Evolutionary conservation across 75 land plant genomes (phyloP).

Genomic region (Pinus taeda): DNA sequence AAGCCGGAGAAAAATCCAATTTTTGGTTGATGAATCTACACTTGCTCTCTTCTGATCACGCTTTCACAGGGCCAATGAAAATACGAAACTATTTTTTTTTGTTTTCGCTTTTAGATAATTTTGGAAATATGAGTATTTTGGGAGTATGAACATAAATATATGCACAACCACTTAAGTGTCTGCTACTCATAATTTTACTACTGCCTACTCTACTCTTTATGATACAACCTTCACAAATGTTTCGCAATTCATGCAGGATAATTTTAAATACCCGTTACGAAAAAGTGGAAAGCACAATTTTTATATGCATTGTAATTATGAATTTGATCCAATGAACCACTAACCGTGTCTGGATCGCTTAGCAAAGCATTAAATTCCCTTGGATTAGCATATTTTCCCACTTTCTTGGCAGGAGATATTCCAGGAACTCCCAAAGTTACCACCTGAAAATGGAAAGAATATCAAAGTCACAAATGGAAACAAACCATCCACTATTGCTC

Average conservation of each 20-base stretch:
- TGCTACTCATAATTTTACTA: not conserved
- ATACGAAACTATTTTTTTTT: too few species aligned
- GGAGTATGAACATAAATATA: too few species aligned
- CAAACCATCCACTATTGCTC: not conserved
- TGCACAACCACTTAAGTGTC: not conserved
- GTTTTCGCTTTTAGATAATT: too few species aligned
- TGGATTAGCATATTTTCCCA: slow-evolving; percentile 93
- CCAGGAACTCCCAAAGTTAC: slow-evolving; percentile 86
- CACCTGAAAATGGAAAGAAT: slow-evolving; percentile 27
- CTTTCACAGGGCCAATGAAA: too few species aligned
- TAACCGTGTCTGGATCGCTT: slow-evolving; percentile 84
- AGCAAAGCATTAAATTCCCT: slow-evolving; percentile 90
- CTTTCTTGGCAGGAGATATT: slow-evolving; percentile 72
- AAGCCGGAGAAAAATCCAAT: too few species aligned
- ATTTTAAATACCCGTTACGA: not conserved
- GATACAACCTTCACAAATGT: not conserved
- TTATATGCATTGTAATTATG: not conserved
- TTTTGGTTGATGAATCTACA: too few species aligned
- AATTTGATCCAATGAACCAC: slow-evolving; percentile 9
- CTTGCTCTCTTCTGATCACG: too few species aligned
- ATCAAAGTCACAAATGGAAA: not conserved
- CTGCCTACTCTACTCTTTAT: not conserved
- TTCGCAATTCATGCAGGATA: not conserved
- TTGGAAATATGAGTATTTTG: too few species aligned
- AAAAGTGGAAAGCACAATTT: not conserved